A percentile compares a stretch with the other conserved stretches of the same genome.
phyloP scores from a whole-genome alignment of 208 protist genomes.

The Trypanosoma rangeli region DNA sequence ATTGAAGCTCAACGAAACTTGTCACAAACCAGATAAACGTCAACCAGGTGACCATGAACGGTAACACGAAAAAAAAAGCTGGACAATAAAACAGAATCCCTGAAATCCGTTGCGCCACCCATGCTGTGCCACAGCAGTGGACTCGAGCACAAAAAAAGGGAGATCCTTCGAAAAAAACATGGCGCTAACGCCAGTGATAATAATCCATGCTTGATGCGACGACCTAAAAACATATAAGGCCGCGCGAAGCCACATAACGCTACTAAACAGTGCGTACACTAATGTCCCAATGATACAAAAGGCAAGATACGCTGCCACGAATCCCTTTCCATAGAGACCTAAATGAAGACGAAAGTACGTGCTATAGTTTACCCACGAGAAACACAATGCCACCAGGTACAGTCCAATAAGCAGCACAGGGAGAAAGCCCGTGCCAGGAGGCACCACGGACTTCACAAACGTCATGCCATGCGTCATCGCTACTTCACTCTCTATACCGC shows the following conservation, averaged over 20 bases:
- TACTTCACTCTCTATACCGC: background rate
- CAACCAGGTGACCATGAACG: slow-evolving; percentile 37
- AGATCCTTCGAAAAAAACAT: slow-evolving; percentile 58
- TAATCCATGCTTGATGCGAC: slow-evolving; percentile 35
- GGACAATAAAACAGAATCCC: slow-evolving; percentile 43
- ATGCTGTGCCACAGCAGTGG: slow-evolving; percentile 29
- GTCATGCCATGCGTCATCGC: slow-evolving; percentile 6
- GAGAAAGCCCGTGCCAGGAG: slow-evolving; percentile 27
- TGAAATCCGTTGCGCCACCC: slow-evolving; percentile 44
- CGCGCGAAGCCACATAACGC: slow-evolving; percentile 58
- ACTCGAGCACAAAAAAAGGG: slow-evolving; percentile 51
- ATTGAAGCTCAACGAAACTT: slow-evolving; percentile 47
- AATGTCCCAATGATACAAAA: slow-evolving; percentile 53
- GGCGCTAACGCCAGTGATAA: slow-evolving; percentile 40
- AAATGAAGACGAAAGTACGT: slow-evolving; percentile 44
- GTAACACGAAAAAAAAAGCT: slow-evolving; percentile 46
- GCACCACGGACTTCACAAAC: slow-evolving; percentile 21
- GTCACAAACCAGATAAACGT: slow-evolving; percentile 47
- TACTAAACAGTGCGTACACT: slow-evolving; percentile 48
- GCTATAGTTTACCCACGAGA: slow-evolving; percentile 48
- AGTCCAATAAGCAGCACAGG: slow-evolving; percentile 44
- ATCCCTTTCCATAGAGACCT: slow-evolving; percentile 18
- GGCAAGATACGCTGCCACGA: slow-evolving; percentile 45
- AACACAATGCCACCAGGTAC: slow-evolving; percentile 36
- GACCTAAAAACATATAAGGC: slow-evolving; percentile 47